Percentiles rank a stretch among this genome's conserved stretches.
These are phyloP conservation scores for Lophiotrema nucula DNA, from an alignment of 495 filamentous ascomycete genomes.

Conservation along the genomic window DNA sequence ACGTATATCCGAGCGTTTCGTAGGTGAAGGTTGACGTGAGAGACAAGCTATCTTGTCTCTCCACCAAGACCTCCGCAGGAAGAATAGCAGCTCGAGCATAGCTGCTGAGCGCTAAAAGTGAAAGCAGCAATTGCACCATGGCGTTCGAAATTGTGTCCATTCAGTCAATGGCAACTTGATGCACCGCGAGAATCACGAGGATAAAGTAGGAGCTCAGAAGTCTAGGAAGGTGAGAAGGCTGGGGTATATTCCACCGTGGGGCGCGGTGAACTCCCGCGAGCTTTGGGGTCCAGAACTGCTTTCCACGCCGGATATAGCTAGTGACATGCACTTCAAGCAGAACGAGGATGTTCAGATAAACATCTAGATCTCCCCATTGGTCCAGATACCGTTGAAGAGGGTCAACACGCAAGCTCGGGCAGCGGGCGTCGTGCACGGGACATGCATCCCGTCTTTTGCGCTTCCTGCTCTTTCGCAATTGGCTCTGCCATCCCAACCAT, in stretches of 20 bases:
- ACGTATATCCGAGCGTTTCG: not conserved
- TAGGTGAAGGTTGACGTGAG: not conserved
- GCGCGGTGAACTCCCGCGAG: not conserved
- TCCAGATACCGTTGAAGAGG: not conserved
- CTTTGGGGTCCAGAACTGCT: not conserved
- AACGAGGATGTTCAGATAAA: not conserved
- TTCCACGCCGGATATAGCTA: not conserved
- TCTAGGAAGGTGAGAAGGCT: not conserved
- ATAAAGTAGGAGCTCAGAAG: not conserved
- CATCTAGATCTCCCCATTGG: not conserved
- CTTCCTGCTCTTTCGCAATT: not conserved
- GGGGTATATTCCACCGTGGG: not conserved
- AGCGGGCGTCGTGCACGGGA: not conserved
- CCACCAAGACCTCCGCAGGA: not conserved
- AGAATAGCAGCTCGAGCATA: not conserved
- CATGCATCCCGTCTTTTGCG: not conserved
- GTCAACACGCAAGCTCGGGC: not conserved
- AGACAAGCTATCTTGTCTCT: not conserved
- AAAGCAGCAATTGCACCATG: not conserved
- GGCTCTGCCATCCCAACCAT: not conserved
- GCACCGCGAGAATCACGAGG: not conserved
- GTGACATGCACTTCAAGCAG: not conserved
- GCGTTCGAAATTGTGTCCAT: not conserved
- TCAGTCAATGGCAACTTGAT: not conserved
- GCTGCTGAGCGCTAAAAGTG: not conserved